phyloP scores from a whole-genome alignment of 768 basidiomycete species.

The Pholiota microspora region DNA sequence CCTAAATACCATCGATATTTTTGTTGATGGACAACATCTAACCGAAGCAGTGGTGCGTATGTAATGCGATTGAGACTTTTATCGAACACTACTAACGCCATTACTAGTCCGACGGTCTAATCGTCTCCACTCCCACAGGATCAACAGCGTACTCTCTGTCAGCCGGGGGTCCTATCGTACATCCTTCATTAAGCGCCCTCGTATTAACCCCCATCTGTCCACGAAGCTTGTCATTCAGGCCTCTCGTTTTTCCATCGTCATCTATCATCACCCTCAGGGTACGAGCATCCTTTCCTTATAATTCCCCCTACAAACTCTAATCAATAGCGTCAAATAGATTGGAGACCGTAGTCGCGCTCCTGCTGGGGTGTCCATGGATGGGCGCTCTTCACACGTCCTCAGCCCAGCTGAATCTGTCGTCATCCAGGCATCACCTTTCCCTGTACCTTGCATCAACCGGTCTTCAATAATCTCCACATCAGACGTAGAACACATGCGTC shows the following conservation, averaged over 20 bases:
- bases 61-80: slow-evolving; percentile 5
- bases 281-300: slow-evolving; percentile 24
- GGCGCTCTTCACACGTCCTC: slow-evolving; percentile 79
- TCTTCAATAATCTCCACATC: slow-evolving; percentile 66
- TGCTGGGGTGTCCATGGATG: slow-evolving; percentile 92
- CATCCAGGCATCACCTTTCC: slow-evolving; percentile 81
- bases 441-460: slow-evolving; percentile 91
- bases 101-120: slow-evolving; percentile 86
- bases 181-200: slow-evolving; percentile 86
- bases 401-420: slow-evolving; percentile 84
- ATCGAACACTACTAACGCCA: slow-evolving; percentile 3
- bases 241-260: slow-evolving; percentile 85
- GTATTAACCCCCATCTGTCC: slow-evolving; percentile 97
- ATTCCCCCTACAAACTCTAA: background rate
- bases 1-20: slow-evolving; percentile 90
- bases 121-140: slow-evolving; percentile 94
- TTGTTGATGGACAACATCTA: slow-evolving; percentile 90
- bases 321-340: slow-evolving; percentile 49
- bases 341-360: slow-evolving; percentile 82
- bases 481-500: slow-evolving; percentile 36
- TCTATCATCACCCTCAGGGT: slow-evolving; percentile 75
- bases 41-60: slow-evolving; percentile 89
- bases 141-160: slow-evolving; percentile 96
- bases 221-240: slow-evolving; percentile 87
- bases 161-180: slow-evolving; percentile 94